Conservation (phyloP, 805 yeast genomes). For the Sungouiella thailandica region DNA sequence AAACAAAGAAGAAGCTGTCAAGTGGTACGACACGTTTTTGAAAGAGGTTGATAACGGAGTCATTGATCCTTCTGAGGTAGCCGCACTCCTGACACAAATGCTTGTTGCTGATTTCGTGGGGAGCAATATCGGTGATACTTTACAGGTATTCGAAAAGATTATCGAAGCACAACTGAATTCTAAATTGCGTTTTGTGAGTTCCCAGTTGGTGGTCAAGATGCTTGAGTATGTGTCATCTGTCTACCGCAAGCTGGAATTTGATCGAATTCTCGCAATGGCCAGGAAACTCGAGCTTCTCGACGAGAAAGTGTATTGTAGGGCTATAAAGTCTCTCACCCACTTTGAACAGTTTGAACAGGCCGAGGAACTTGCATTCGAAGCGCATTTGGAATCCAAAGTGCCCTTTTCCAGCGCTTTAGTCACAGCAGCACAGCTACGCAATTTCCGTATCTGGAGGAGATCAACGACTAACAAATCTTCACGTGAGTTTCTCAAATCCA, state of each 20-base stretch:
- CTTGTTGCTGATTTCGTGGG: constrained; percentile 23
- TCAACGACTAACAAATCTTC: constrained; percentile 8
- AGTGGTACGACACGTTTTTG: constrained; percentile 24
- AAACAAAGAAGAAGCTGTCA: constrained; percentile 30
- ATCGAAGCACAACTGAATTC: constrained; percentile 12
- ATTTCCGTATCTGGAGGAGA: constrained; percentile 26
- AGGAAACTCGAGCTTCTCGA: constrained; percentile 14
- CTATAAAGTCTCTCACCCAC: constrained; percentile 25
- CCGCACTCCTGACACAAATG: constrained; percentile 23
- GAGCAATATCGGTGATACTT: constrained; percentile 23
- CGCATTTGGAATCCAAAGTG: constrained; percentile 23
- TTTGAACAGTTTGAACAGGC: constrained; percentile 30
- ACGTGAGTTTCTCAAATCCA: constrained; percentile 6
- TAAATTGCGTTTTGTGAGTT: constrained; percentile 14
- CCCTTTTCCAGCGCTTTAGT: constrained; percentile 27
- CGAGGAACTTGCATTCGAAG: constrained; percentile 25
- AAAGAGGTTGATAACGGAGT: constrained; percentile 15
- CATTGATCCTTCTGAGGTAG: constrained; percentile 15
- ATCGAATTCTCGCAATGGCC: constrained; percentile 16
- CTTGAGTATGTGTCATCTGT: constrained; percentile 18
- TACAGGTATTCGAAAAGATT: constrained; percentile 22
- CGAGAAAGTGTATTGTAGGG: constrained; percentile 21
- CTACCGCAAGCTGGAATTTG: constrained; percentile 19
- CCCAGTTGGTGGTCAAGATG: constrained; percentile 14
- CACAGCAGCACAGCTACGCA: constrained; percentile 24